Evolutionary conservation across 495 filamentous ascomycete genomes (phyloP).

Genomic region (Hypoxylon rickii): DNA sequence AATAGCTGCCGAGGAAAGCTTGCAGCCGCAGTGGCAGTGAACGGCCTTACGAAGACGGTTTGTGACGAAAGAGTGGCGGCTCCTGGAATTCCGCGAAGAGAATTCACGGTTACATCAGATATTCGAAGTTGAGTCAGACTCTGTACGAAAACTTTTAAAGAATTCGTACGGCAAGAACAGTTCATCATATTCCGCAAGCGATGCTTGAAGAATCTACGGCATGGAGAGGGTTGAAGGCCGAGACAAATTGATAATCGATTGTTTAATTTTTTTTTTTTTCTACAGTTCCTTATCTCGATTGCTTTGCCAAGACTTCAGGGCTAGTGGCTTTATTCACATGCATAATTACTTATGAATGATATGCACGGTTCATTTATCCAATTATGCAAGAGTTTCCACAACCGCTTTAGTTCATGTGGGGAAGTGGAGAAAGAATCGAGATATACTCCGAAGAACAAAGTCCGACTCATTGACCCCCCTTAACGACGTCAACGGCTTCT

Average conservation of each 20-base stretch:
- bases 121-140: constrained; percentile 51
- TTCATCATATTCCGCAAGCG: constrained; percentile 43
- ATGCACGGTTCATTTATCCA: neutral
- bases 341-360: neutral
- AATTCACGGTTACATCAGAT: constrained; percentile 16
- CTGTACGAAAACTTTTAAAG: constrained; percentile 54
- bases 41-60: constrained; percentile 5
- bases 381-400: neutral
- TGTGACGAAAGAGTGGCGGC: neutral
- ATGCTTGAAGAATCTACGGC: neutral
- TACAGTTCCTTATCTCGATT: too few relatives aligned
- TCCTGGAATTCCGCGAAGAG: constrained; percentile 11
- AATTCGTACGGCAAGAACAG: constrained; percentile 52
- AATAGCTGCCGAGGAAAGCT: constrained; percentile 4
- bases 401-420: constrained; percentile 9
- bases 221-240: neutral
- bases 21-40: constrained; percentile 13
- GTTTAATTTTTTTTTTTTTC: too few relatives aligned
- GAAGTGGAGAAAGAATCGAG: constrained; percentile 9
- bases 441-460: neutral
- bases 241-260: too few relatives aligned
- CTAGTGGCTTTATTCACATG: too few relatives aligned
- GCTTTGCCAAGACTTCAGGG: too few relatives aligned
- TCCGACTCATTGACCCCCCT: constrained; percentile 1
- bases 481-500: constrained; percentile 8